These are phyloP conservation scores for Hymenoscyphus fraxineus DNA, from an alignment of 2,329 filamentous ascomycete species.

Conservation along the genomic window DNA sequence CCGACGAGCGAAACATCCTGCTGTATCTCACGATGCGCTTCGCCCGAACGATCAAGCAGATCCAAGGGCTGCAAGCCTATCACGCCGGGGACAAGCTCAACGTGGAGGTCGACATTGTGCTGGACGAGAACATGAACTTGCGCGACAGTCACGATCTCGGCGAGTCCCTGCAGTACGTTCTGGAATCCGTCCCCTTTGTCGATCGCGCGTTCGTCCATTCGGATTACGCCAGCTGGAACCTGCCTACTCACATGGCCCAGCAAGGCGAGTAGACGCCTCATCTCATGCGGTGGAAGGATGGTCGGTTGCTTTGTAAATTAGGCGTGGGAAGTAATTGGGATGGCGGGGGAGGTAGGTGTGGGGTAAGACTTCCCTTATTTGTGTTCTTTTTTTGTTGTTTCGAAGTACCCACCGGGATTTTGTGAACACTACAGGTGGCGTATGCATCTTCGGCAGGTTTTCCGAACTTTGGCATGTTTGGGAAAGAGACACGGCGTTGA, in stretches of 20 bases:
- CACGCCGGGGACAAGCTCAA: conserved; percentile 61
- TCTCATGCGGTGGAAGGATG: neutral
- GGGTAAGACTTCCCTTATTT: neutral
- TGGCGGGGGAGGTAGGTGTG: neutral
- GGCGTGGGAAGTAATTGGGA: neutral
- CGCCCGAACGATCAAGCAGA: conserved; percentile 48
- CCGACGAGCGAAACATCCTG: conserved; percentile 51
- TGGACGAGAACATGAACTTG: conserved; percentile 50
- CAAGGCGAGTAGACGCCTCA: conserved; percentile 24
- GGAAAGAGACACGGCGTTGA: neutral
- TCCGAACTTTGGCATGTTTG: neutral
- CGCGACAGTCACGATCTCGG: conserved; percentile 55
- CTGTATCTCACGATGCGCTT: conserved; percentile 58
- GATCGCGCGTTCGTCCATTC: conserved; percentile 41
- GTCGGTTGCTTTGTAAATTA: neutral
- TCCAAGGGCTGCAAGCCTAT: conserved; percentile 54
- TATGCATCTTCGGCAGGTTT: neutral
- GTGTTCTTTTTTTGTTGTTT: too few relatives aligned
- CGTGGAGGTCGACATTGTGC: conserved; percentile 58
- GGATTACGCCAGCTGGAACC: conserved; percentile 37
- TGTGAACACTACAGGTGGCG: neutral
- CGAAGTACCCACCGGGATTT: too few relatives aligned
- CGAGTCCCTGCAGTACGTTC: conserved; percentile 61
- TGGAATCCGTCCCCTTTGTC: conserved; percentile 45
- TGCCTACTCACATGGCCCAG: conserved; percentile 37